A percentile compares a stretch with the other conserved stretches of the same genome.
Evolutionary conservation across 2,329 filamentous ascomycete genomes (phyloP).

Genomic region (Helicocarpus griseus): DNA sequence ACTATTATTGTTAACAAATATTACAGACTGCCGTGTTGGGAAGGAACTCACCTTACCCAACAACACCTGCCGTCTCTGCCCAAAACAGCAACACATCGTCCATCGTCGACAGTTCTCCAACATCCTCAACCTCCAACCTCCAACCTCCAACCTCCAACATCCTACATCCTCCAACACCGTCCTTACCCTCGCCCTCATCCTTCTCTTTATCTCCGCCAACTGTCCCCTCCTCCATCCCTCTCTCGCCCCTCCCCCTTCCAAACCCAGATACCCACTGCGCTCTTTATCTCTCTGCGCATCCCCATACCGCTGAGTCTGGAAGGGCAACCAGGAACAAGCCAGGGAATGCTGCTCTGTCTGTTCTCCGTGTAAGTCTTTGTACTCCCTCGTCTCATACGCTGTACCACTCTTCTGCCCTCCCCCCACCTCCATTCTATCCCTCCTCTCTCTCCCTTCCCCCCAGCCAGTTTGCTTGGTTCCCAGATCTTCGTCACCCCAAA

Average conservation of each 20-base stretch:
- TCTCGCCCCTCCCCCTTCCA: background rate
- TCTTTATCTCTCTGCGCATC: constrained; percentile 2
- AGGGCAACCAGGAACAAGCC: background rate
- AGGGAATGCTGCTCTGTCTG: constrained; percentile 7
- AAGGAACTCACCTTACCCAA: too few relatives aligned
- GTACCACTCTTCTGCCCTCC: constrained; percentile 11
- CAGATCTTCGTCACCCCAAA: constrained; percentile 2
- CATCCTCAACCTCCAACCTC: too few relatives aligned
- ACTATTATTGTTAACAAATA: too few relatives aligned
- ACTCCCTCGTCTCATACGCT: constrained; percentile 12
- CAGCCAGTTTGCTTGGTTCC: background rate
- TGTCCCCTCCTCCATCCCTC: too few relatives aligned
- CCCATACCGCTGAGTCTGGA: background rate
- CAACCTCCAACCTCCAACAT: background rate
- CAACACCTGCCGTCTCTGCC: too few relatives aligned
- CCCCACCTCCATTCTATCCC: background rate
- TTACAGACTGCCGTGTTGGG: background rate
- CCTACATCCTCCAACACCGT: background rate
- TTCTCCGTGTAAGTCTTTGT: constrained; percentile 12
- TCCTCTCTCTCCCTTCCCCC: background rate
- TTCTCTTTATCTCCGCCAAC: too few relatives aligned
- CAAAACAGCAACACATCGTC: too few relatives aligned
- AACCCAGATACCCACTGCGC: background rate
- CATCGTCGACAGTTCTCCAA: too few relatives aligned
- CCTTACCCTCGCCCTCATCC: background rate